Percentiles rank a stretch among this genome's conserved stretches.
These are phyloP conservation scores for Chaetomium globosum DNA, from an alignment of 2,329 filamentous ascomycete species.

Conservation along the genomic window DNA sequence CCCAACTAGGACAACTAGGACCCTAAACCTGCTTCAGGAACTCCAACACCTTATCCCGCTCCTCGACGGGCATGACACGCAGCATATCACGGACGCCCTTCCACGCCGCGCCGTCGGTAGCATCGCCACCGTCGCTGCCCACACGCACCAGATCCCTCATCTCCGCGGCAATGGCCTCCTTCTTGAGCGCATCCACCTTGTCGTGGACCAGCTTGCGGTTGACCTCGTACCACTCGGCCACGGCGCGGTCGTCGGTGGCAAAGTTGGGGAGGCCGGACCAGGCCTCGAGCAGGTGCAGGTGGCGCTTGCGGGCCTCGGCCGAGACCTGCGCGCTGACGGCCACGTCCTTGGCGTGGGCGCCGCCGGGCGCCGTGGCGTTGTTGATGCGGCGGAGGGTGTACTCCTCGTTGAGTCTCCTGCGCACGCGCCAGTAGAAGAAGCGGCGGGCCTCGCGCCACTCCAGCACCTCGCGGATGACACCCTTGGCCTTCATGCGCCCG, in stretches of 20 bases:
- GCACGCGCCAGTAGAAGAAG: conserved; percentile 99
- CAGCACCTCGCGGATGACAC: conserved; percentile 80
- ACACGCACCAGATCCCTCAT: conserved; percentile 72
- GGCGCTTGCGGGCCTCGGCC: conserved; percentile 61
- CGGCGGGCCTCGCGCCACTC: conserved; percentile 87
- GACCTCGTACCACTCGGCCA: conserved; percentile 94
- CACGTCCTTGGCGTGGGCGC: conserved; percentile 42
- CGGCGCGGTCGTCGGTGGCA: conserved; percentile 75
- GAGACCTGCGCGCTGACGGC: conserved; percentile 44
- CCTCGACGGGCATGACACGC: conserved; percentile 81
- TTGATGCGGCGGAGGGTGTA: conserved; percentile 91
- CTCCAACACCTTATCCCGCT: conserved; percentile 80
- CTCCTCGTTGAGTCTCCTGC: conserved; percentile 95
- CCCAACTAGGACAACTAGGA: not conserved
- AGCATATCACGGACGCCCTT: conserved; percentile 86
- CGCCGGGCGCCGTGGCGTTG: conserved; percentile 44
- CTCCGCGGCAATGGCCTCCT: conserved; percentile 61
- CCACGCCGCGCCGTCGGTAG: conserved; percentile 64
- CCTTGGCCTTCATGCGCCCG: conserved; percentile 98
- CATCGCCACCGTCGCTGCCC: conserved; percentile 71
- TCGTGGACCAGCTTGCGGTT: conserved; percentile 80
- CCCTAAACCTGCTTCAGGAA: conserved; percentile 46
- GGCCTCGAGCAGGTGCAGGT: conserved; percentile 75
- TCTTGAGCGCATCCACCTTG: conserved; percentile 83
- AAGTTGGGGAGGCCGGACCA: conserved; percentile 82